Conservation (phyloP, 2,329 filamentous ascomycete genomes). For the Paracamarosporium sp. region DNA sequence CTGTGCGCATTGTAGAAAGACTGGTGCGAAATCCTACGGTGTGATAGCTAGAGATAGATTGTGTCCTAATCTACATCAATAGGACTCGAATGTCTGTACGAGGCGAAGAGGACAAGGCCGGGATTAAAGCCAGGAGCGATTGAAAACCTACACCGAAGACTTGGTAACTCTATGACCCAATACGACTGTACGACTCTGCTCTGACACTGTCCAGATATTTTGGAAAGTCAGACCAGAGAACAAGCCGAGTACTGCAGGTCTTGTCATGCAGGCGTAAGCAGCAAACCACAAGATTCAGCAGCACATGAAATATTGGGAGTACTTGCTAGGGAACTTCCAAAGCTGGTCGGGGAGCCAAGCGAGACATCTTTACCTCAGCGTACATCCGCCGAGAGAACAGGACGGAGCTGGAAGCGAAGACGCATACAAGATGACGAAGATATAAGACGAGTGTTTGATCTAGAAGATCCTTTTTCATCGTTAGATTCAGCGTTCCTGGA, state of each 20-base stretch:
- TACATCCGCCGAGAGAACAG: constrained; percentile 2
- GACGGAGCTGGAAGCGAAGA: constrained; percentile 14
- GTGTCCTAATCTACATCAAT: not conserved
- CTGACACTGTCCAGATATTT: constrained; percentile 11
- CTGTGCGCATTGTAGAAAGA: constrained; percentile 25
- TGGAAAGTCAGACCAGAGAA: constrained; percentile 16
- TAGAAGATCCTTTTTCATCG: not conserved
- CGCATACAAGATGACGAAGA: constrained; percentile 8
- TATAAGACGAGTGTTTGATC: not conserved
- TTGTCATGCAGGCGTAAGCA: not conserved
- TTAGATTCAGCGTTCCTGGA: constrained; percentile 6
- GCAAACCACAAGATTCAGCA: constrained; percentile 2
- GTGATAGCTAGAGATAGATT: not conserved
- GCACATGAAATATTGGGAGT: constrained; percentile 17
- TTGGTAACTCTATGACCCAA: constrained; percentile 10
- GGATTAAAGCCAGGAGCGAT: constrained; percentile 26
- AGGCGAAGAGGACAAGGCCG: constrained; percentile 22
- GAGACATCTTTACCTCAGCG: not conserved
- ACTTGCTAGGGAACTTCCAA: constrained; percentile 23
- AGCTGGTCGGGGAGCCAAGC: constrained; percentile 8
- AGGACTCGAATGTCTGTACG: constrained; percentile 25
- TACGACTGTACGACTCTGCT: not conserved
- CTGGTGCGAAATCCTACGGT: constrained; percentile 12
- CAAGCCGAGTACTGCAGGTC: constrained; percentile 1
- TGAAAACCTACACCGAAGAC: constrained; percentile 23